Base-by-base conservation (phyloP, 75 land plant species). In the Sequoia sempervirens region DNA sequence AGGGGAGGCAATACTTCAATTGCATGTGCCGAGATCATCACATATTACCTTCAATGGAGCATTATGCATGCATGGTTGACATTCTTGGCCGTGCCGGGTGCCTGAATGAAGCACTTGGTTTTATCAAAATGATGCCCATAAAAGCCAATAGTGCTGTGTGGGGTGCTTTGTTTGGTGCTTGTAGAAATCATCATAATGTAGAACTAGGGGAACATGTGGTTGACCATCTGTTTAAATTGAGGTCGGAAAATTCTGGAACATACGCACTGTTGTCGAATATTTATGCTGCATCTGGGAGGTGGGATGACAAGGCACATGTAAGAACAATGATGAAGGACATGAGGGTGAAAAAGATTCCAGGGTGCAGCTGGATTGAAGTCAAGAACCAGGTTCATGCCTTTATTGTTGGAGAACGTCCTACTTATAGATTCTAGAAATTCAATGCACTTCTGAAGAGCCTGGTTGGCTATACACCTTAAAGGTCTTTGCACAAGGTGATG, bases 1-100 rank as follows among this genome's bases (percentile, higher is more conserved):
- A 54, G 30, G 83, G 83, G 3, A 20, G 64, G 72, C 73, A 82
- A 58, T 34, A 54, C 83, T 82, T 82, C 83, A 40, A 34, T 54
- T 32, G 15, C 20, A 82, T 82, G 83, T 18, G 34, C 34, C 26
- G 20, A 26, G 83, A 58, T 58, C 61, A 82, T 54, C 37, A 37
- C 13, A 28, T 58, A 20, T 17, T 37, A 40, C 83, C 83, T 38
- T 37, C 78, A 36, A 82, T 54, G 72, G 83, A 82, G 58, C 83
- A 82, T 66, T 82, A 82, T 66, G 73, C 73, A 38, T 82, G 83
- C 37, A 58, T 82, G 73, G 68, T 82, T 8, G 83, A 82, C 37
- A 66, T 82, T 53, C 83, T 82, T 47, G 80, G 83, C 32, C 58
- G 83, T 28, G 13, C 83, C 17, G 83, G 83, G 72, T 18, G 83